phyloP scores from a whole-genome alignment of 2,329 filamentous ascomycete genomes.

The Colletotrichum phormii region DNA sequence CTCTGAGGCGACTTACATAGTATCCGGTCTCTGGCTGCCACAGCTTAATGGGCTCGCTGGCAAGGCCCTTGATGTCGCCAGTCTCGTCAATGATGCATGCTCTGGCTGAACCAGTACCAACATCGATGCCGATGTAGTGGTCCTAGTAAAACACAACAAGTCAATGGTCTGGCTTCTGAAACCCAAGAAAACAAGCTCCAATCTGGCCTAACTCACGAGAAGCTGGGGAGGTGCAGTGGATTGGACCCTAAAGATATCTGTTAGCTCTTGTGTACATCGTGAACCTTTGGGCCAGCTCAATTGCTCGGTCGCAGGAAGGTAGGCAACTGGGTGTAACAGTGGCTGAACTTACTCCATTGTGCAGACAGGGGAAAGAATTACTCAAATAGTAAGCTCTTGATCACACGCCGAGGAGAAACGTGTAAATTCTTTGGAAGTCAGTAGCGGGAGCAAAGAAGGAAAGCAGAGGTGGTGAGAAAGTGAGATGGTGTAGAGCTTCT shows the following conservation, averaged over 20 bases:
- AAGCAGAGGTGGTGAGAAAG: background rate
- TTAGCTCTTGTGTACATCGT: background rate
- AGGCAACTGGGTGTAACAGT: background rate
- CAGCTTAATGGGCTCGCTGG: slow-evolving; percentile 80
- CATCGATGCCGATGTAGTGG: slow-evolving; percentile 87
- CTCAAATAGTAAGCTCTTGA: background rate
- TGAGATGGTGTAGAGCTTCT: background rate
- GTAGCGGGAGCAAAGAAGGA: background rate
- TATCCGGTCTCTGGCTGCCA: slow-evolving; percentile 83
- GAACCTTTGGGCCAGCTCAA: background rate
- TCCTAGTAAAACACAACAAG: slow-evolving; percentile 51
- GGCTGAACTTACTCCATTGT: slow-evolving; percentile 30
- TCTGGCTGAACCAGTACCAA: slow-evolving; percentile 93
- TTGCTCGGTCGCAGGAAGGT: background rate
- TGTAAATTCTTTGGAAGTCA: background rate
- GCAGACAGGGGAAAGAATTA: background rate
- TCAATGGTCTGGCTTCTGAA: slow-evolving; percentile 9
- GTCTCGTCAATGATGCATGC: slow-evolving; percentile 94
- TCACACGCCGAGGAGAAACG: background rate
- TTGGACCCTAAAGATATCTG: slow-evolving; percentile 8
- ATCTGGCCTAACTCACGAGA: slow-evolving; percentile 25
- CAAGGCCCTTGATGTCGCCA: slow-evolving; percentile 85
- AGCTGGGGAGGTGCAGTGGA: slow-evolving; percentile 22
- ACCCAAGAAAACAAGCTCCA: background rate
- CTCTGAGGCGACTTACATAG: slow-evolving; percentile 66